phyloP scores from a whole-genome alignment of 2,329 filamentous ascomycete species.

The Xylaria polymorpha region DNA sequence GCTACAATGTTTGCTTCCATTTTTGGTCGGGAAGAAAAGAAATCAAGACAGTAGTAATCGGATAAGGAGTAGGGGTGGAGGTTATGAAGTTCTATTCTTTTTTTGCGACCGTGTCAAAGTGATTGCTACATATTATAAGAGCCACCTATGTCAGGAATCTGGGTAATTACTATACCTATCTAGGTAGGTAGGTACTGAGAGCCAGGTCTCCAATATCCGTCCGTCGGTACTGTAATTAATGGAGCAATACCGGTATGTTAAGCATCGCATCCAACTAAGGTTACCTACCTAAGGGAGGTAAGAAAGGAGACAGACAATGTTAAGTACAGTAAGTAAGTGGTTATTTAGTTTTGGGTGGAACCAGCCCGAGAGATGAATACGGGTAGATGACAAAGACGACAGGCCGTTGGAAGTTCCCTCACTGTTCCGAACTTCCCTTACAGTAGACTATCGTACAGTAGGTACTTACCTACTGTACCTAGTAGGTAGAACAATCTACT shows the following conservation, averaged over 20 bases:
- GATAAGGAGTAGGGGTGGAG: slow-evolving; percentile 10
- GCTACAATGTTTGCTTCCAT: slow-evolving; percentile 9
- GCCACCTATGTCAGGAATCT: too few relatives aligned
- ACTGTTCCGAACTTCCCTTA: too few relatives aligned
- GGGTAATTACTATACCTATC: background rate
- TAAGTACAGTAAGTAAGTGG: too few relatives aligned
- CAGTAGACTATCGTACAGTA: too few relatives aligned
- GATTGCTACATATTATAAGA: background rate
- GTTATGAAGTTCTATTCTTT: background rate
- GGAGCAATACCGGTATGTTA: background rate
- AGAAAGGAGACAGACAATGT: too few relatives aligned
- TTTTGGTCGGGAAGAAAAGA: background rate
- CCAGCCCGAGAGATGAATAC: background rate
- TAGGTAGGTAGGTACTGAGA: background rate
- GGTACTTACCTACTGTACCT: too few relatives aligned
- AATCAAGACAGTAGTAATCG: slow-evolving; percentile 13
- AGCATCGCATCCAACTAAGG: too few relatives aligned
- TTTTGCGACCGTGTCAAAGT: slow-evolving; percentile 4
- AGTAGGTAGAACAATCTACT: too few relatives aligned
- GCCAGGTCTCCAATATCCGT: slow-evolving; percentile 2
- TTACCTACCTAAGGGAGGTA: too few relatives aligned
- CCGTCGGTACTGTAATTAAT: slow-evolving; percentile 1
- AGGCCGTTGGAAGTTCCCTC: background rate
- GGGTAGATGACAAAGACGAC: background rate
- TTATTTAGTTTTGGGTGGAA: slow-evolving; percentile 5